Base-by-base conservation (phyloP, 192 early-diverging fungal species). In the Chytriomyces confervae region DNA sequence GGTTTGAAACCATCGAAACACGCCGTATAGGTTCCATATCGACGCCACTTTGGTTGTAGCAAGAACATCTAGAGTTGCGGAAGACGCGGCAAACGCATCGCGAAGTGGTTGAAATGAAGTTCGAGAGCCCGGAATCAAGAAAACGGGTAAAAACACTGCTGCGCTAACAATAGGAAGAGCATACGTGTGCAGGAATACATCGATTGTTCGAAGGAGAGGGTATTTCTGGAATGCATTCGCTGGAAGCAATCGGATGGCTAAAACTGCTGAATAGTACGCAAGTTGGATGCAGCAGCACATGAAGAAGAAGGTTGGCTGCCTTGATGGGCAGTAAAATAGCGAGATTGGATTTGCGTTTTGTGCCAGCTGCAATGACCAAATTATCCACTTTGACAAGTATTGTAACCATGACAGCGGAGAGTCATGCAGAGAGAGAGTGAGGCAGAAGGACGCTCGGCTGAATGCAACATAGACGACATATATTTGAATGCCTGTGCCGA, bases 1-100 rank as follows among this genome's bases (percentile, higher is more conserved):
- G 9, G 47, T 7, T 46, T 18, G 29, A 36, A 29, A 47, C 49
- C 16, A 71, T 8, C 50, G 27, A 29, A 74, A 24, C n/a, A 74
- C n/a, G 53, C 72, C 72, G 23, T 74, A 63, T 20, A 70, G 23
- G 45, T 70, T 70, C 69, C 69, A 70, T 16, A 70, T 29, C 11
- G 18, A 16, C 5, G 18, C 44, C 36, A 48, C 29, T 36, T 36
- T 36, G 36, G 36, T 36, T 36, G 36, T 36, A 36, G 36, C 36
- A 4, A 36, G 36, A 1, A 36, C 36, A 36, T 36, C 36, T 36
- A 36, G 36, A 20, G 43, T 45, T n/a, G 11, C 43, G 51, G 72
- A 11, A 61, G 53, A 7, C 44, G 10, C 53, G 9, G 9, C 29
- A 46, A 49, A 20, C 0, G 74, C 7, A 9, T 44, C 23, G 4